Base-by-base conservation (phyloP, 2,329 filamentous ascomycete genomes). In the Apiospora arundinis region DNA sequence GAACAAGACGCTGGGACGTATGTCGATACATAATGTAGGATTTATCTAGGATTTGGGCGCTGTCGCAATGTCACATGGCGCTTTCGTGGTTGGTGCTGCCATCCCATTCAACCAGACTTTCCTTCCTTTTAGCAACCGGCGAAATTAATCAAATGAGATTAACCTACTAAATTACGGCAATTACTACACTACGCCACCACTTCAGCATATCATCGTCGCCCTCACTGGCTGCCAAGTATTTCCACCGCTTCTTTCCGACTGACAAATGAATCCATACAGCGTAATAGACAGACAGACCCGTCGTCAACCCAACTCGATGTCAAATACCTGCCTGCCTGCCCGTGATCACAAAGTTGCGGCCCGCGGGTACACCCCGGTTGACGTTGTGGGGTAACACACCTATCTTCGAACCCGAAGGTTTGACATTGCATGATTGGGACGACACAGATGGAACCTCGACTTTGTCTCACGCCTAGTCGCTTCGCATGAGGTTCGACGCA, bases 401-500 rank as follows among this genome's bases (percentile, higher is more conserved):
- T 18, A 37, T 14, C 12, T 18, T 16, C 42, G 12, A 45, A 45
- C 42, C 42, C 42, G 42, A 45, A 16, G 12, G 56, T 60, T 40
- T 9, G 28, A 40, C 32, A n/a, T 37, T 32, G 56, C 56, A 63
- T 63, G 56, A 63, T 40, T 63, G 56, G 56, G 56, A 40, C 56
- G 56, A 63, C 56, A 63, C 56, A 63, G 37, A 63, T 63, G 56
- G 18, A 37, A 63, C 56, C 56, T 63, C 56, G 56, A 40, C 56
- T 40, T 40, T 23, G 56, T 63, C 28, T 63, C 56, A 63, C 56
- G 56, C 56, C 56, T 40, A 18, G 56, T 63, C 56, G 11, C 21
- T 63, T 63, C 32, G 56, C 56, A 63, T 63, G 18, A 63, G 32
- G 56, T n/a, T 40, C 21, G 32, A 40, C 32, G 56, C 56, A 40